These are phyloP conservation scores for Candida anutae DNA, from an alignment of 1,139 yeast genomes.

Conservation along the genomic window DNA sequence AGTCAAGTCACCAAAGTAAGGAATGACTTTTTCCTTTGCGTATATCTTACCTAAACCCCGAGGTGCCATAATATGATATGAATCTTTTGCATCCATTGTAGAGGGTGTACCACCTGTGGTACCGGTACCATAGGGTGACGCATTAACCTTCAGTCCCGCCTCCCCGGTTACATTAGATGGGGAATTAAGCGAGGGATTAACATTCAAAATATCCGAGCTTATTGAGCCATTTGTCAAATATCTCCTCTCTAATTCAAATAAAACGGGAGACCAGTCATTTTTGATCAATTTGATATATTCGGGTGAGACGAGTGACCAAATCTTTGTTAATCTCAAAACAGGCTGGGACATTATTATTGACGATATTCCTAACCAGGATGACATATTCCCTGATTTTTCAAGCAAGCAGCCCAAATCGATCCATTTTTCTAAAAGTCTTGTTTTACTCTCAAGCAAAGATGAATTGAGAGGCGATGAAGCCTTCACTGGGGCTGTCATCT, in stretches of 20 bases:
- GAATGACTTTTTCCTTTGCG: constrained; percentile 73
- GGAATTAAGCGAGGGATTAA: constrained; percentile 2
- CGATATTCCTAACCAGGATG: constrained; percentile 90
- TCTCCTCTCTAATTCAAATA: constrained; percentile 80
- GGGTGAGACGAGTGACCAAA: constrained; percentile 71
- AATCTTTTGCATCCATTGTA: constrained; percentile 24
- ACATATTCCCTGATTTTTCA: constrained; percentile 85
- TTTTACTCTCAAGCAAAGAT: constrained; percentile 40
- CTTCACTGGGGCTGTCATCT: constrained; percentile 6
- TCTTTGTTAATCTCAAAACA: constrained; percentile 58
- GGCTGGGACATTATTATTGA: constrained; percentile 80
- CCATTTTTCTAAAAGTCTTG: constrained; percentile 73
- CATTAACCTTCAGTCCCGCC: constrained; percentile 5
- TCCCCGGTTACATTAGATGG: constrained; percentile 6
- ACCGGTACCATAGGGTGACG: constrained; percentile 1
- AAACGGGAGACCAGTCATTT: constrained; percentile 91
- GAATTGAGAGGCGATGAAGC: constrained; percentile 6
- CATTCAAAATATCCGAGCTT: constrained; percentile 4
- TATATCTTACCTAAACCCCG: constrained; percentile 77
- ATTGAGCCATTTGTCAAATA: constrained; percentile 39
- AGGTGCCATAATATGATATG: constrained; percentile 78
- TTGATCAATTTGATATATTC: constrained; percentile 56
- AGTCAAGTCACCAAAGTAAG: constrained; percentile 80
- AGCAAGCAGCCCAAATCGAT: constrained; percentile 73
- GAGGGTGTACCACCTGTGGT: constrained; percentile 3